Base-by-base conservation (phyloP, 805 yeast genomes). In the Babjeviella inositovora region DNA sequence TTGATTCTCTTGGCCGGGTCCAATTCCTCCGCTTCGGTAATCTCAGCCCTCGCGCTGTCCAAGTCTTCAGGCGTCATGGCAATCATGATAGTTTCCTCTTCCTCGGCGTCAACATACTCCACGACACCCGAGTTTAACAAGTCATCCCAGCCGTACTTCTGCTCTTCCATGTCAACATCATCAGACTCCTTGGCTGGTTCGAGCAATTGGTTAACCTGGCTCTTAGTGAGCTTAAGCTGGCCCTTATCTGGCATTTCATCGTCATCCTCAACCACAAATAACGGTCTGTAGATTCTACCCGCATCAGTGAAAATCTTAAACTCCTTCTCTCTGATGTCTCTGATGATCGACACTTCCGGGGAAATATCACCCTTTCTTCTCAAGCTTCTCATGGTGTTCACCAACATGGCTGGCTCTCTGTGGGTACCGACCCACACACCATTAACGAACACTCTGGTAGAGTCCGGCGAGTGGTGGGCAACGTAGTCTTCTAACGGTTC, bases 341-440 rank as follows among this genome's bases (percentile, higher is more conserved):
- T 74, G 34, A 90, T 84, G 45, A 90, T 81, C 11, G 96, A 82
- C 26, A 92, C 96, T 55, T 90, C 98, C 8, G 97, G 80, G 16
- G 90, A 72, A 28, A 90, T 81, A 41, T 90, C 94, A 39, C 97
- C 96, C 44, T 72, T 75, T 63, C 98, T 76, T 57, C 98, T 70
- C 45, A 90, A 63, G 26, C 77, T 70, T 44, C 90, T 70, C 70
- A 90, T 76, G 11, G 95, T 85, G 22, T 77, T 85, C 27, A 81
- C 87, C 41, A 90, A 65, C 45, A 70, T 68, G n/a, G 85, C 79
- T 17, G 98, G 96, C 36, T 87, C 94, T 54, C 93, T 71, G 45
- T 87, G 97, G 18, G 92, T 87, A 57, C 99, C 99, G 24, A 85
- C 92, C 99, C 99, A 90, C 26, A 87, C 95, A 64, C 99, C 99